A percentile compares a stretch with the other conserved stretches of the same genome.
Evolutionary conservation across 2,329 filamentous ascomycete genomes (phyloP).

Genomic region (Fusarium sp.): DNA sequence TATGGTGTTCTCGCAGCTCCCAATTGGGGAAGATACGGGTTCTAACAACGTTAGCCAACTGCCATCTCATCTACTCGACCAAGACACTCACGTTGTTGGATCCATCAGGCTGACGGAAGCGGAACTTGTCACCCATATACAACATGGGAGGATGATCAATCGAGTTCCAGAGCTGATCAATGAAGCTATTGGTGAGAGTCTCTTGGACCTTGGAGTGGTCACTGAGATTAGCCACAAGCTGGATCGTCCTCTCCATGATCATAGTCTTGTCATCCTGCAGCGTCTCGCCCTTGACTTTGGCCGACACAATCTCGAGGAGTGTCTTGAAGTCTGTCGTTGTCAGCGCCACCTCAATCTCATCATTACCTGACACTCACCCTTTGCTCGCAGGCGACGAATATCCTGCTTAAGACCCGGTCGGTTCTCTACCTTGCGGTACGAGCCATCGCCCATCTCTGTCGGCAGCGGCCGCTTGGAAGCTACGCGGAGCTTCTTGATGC

Average conservation of each 20-base stretch:
- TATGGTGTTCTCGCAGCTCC: conserved; percentile 79
- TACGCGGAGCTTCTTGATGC: conserved; percentile 55
- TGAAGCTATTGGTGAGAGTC: conserved; percentile 76
- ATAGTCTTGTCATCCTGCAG: conserved; percentile 82
- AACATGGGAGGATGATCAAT: conserved; percentile 81
- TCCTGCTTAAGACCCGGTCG: conserved; percentile 56
- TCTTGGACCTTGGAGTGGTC: conserved; percentile 72
- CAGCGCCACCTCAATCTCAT: conserved; percentile 2
- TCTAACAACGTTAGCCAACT: conserved; percentile 57
- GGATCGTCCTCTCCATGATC: conserved; percentile 81
- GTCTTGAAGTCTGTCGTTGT: conserved; percentile 71
- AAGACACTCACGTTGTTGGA: conserved; percentile 69
- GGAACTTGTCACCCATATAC: conserved; percentile 73
- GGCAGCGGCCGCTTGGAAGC: conserved; percentile 75
- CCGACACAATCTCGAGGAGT: conserved; percentile 71
- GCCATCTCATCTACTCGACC: accelerated
- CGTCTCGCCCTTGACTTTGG: conserved; percentile 74
- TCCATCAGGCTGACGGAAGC: conserved; percentile 79
- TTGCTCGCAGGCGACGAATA: conserved; percentile 40
- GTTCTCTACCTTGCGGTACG: conserved; percentile 65
- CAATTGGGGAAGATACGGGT: conserved; percentile 75
- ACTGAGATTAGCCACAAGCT: conserved; percentile 77
- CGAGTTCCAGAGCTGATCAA: conserved; percentile 79
- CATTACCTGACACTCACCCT: conserved; percentile 23
- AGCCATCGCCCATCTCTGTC: conserved; percentile 74